Evolutionary conservation across 2,329 filamentous ascomycete species (phyloP), one percentile per base, ranked within the genome.

Genomic region (Nannizzia gypsea): DNA sequence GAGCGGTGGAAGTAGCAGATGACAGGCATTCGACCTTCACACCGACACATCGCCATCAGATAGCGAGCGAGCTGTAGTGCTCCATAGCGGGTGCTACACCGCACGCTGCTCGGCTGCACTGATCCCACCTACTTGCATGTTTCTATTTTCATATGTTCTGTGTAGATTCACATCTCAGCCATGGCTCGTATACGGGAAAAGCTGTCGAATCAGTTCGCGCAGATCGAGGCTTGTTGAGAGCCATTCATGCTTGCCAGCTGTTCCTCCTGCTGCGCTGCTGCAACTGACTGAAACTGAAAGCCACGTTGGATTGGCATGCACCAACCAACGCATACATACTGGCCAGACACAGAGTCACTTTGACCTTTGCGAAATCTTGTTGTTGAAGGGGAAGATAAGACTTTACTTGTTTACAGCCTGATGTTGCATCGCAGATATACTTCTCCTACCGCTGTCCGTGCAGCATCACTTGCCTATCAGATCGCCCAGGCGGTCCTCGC

Each of bases 81-180:
- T 42, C n/a, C 38, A n/a, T n/a, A n/a, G n/a, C 28, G 17, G 48
- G 28, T 52, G 22, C 48, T 52, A 52, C 48, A 28, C 17, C 17
- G 20, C n/a, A 36, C 9, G 31, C 31, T 34, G 31, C 31, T 34
- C 5, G n/a, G 17, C 46, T 9, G 20, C 9, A 17, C 15, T 42
- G 46, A 26, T 52, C 2, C 24, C 6, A 26, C 46, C 28, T 11
- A 11, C 31, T 28, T 3, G 46, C 24, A 20, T 28, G 22, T 15
- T n/a, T 52, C 48, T 52, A 52, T 52, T 36, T 36, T 52, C 48
- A 52, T 52, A 52, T n/a, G n/a, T n/a, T n/a, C n/a, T n/a, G n/a
- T n/a, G n/a, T n/a, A n/a, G n/a, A n/a, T n/a, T n/a, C n/a, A n/a
- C n/a, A n/a, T 52, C 48, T 52, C 48, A 52, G 48, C 48, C 48